Evolutionary conservation across 2,329 filamentous ascomycete species (phyloP).

Genomic region (Pezicula rhizophila): DNA sequence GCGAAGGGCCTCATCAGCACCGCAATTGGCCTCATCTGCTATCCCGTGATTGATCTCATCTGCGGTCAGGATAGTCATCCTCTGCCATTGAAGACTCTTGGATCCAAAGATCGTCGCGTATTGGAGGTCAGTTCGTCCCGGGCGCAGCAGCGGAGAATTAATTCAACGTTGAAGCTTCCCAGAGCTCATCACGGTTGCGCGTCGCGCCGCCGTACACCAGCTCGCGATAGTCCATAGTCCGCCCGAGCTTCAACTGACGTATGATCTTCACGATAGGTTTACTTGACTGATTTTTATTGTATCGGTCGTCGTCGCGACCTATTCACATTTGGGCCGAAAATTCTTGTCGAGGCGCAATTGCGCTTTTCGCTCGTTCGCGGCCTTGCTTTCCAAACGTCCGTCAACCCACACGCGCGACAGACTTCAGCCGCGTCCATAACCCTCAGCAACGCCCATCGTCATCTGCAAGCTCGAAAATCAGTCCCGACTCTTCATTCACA

Average conservation of each 20-base stretch:
- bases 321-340: too few relatives aligned
- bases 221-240: neutral
- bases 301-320: too few relatives aligned
- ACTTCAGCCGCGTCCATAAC: conserved; percentile 14
- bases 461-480: conserved; percentile 12
- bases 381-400: neutral
- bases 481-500: conserved; percentile 8
- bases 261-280: too few relatives aligned
- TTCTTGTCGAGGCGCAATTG: neutral
- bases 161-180: conserved; percentile 14
- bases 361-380: conserved; percentile 4
- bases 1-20: conserved; percentile 19
- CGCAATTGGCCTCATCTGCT: conserved; percentile 22
- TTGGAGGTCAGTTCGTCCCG: conserved; percentile 21
- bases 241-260: neutral
- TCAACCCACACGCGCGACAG: too few relatives aligned
- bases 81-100: conserved; percentile 7
- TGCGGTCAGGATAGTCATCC: conserved; percentile 25
- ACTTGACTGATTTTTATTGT: too few relatives aligned
- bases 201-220: conserved; percentile 9
- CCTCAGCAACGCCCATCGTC: conserved; percentile 10
- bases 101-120: conserved; percentile 10
- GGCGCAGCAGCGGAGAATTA: conserved; percentile 15
- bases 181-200: conserved; percentile 12
- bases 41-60: conserved; percentile 24